Base-by-base conservation (phyloP, 768 basidiomycete species). In the Tylopilus sp. region DNA sequence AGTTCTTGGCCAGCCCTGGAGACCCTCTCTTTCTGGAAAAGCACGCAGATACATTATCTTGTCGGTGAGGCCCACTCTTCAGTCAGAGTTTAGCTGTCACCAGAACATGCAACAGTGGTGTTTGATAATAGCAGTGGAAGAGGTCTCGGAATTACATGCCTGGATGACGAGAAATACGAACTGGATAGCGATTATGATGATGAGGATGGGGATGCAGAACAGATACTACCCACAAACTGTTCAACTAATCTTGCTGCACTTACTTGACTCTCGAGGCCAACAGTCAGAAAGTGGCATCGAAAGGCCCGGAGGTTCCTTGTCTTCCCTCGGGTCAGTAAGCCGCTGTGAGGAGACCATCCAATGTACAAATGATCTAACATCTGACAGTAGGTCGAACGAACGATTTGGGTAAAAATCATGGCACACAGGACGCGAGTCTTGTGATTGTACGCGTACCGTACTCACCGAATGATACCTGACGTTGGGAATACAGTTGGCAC, bases 171-270 rank as follows among this genome's bases (percentile, higher is more conserved):
- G 25, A 54, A 66, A 8, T 57, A 64, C 28, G 56, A 57, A 5
- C 52, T 49, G 36, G 67, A 66, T 36, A 67, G 67, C 13, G 62
- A 69, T 44, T 57, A 46, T 6, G 61, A 64, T 21, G 59, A 68
- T 21, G 64, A 64, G 15, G 56, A 56, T 3, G 54, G 56, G 2
- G 31, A 31, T 31, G 31, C 28, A 28, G 28, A 31, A 31, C 12
- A 31, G 26, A 33, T 33, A 15, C 20, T 12, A n/a, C n/a, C 12
- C 15, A 6, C 54, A 23, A 18, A 28, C 26, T 7, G 15, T 26
- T 25, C 10, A 15, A 23, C 23, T 10, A 18, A 22, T 40, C 15
- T 25, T 15, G 46, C 39, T 50, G 28, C 20, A 41, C n/a, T n/a
- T 23, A 8, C 49, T 45, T 33, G n/a, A 51, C 30, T 47, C 2